Conservation (phyloP, 257 asterid genomes). For the Ligustrum vulgare region DNA sequence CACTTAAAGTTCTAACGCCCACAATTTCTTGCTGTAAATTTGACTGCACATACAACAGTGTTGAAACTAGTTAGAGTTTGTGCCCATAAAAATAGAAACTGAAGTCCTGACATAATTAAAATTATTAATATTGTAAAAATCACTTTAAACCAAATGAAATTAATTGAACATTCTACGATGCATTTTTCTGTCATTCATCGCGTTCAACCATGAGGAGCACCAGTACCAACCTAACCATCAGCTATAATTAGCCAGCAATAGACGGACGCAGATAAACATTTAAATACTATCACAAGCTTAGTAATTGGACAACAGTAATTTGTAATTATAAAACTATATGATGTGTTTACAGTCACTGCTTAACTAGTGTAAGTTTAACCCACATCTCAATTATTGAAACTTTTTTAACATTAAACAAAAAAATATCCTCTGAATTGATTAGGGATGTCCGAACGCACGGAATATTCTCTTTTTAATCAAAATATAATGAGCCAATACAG, state of each 20-base stretch:
- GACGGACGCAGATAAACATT: neutral
- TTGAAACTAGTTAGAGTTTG: conserved; percentile 10
- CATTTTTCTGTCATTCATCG: neutral
- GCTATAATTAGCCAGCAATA: neutral
- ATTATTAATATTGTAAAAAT: neutral
- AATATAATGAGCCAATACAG: neutral
- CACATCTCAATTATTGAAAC: neutral
- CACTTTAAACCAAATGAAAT: neutral
- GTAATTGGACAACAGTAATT: neutral
- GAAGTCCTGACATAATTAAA: conserved; percentile 1
- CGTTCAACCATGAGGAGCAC: neutral
- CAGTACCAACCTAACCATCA: neutral
- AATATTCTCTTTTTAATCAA: neutral
- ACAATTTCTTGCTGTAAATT: neutral
- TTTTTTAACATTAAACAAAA: neutral
- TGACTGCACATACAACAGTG: conserved; percentile 16
- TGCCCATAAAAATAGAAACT: neutral
- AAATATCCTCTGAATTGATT: neutral
- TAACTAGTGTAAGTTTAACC: neutral
- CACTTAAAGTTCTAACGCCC: conserved; percentile 22
- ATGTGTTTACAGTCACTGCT: neutral
- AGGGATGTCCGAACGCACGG: neutral
- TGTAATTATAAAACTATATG: neutral
- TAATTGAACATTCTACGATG: neutral
- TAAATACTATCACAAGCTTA: neutral